Percentiles rank a stretch among this genome's conserved stretches.
Evolutionary conservation across 352 stramenopile species (phyloP).

Genomic region (Saprolegnia parasitica): DNA sequence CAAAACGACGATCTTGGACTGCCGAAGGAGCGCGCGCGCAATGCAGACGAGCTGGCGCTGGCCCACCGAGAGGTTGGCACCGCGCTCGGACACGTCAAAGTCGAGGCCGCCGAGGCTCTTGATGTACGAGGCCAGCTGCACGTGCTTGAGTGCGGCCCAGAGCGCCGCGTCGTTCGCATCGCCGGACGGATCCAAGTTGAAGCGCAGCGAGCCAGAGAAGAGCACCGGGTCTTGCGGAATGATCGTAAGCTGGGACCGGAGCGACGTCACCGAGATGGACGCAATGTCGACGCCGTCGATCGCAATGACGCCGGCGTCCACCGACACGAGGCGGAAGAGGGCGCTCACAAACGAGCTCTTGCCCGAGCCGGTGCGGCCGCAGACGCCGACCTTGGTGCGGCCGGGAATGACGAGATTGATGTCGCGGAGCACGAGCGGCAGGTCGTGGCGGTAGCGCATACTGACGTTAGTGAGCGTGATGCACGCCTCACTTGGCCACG

Average conservation of each 20-base stretch:
- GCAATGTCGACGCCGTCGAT: slow-evolving; percentile 72
- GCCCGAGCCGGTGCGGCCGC: slow-evolving; percentile 47
- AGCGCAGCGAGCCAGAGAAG: slow-evolving; percentile 19
- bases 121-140: slow-evolving; percentile 43
- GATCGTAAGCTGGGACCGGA: slow-evolving; percentile 59
- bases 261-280: slow-evolving; percentile 51
- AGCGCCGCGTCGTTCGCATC: slow-evolving; percentile 32
- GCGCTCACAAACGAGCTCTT: slow-evolving; percentile 67
- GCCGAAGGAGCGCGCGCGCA: slow-evolving; percentile 76
- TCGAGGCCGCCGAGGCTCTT: slow-evolving; percentile 33
- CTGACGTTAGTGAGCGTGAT: slow-evolving; percentile 68
- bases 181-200: slow-evolving; percentile 29
- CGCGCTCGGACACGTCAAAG: slow-evolving; percentile 42
- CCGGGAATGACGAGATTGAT: not conserved
- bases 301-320: slow-evolving; percentile 49
- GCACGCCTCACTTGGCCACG: slow-evolving; percentile 56
- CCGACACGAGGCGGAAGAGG: slow-evolving; percentile 68
- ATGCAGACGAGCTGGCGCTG: too few relatives aligned
- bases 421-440: slow-evolving; percentile 3
- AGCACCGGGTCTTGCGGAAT: slow-evolving; percentile 67
- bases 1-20: slow-evolving; percentile 71
- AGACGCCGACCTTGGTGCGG: slow-evolving; percentile 30
- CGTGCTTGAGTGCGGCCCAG: slow-evolving; percentile 17
- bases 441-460: slow-evolving; percentile 44
- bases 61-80: slow-evolving; percentile 79